These are phyloP conservation scores for Aspergillus felis DNA, from an alignment of 2,329 filamentous ascomycete genomes.

Conservation along the genomic window DNA sequence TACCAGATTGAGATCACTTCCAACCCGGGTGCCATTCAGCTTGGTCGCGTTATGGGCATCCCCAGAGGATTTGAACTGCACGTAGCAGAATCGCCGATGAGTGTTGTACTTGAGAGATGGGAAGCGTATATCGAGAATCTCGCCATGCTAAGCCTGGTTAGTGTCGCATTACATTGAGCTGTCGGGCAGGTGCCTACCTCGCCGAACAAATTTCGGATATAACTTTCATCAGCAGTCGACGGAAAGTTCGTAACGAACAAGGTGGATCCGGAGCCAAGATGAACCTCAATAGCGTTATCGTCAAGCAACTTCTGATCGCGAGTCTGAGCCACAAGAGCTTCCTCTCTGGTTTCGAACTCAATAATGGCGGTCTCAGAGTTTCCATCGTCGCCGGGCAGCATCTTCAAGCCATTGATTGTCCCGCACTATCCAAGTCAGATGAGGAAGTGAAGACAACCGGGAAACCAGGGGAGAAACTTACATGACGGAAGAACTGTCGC, in stretches of 20 bases:
- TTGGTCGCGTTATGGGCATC: constrained; percentile 67
- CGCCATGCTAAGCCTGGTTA: constrained; percentile 56
- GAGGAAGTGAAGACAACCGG: background rate
- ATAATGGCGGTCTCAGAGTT: constrained; percentile 68
- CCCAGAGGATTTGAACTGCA: constrained; percentile 73
- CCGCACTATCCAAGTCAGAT: constrained; percentile 55
- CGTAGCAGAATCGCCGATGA: constrained; percentile 89
- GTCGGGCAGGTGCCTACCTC: constrained; percentile 36
- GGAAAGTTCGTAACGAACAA: constrained; percentile 91
- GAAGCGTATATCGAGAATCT: constrained; percentile 80
- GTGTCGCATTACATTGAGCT: constrained; percentile 3
- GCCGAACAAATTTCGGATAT: constrained; percentile 55
- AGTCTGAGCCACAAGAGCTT: constrained; percentile 75
- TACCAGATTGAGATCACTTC: constrained; percentile 64
- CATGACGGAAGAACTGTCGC: constrained; percentile 83
- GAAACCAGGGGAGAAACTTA: constrained; percentile 25
- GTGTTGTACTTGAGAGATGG: constrained; percentile 88
- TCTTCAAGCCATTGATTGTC: constrained; percentile 70
- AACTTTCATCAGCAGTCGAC: constrained; percentile 45
- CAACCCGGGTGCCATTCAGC: constrained; percentile 67
- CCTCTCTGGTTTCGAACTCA: constrained; percentile 77
- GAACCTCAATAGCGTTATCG: constrained; percentile 68
- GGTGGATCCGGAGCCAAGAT: constrained; percentile 71
- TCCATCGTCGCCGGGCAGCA: constrained; percentile 60
- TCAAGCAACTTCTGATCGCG: constrained; percentile 77